Conservation (phyloP, 2,329 filamentous ascomycete genomes). For the Hyphodiscus sp. region DNA sequence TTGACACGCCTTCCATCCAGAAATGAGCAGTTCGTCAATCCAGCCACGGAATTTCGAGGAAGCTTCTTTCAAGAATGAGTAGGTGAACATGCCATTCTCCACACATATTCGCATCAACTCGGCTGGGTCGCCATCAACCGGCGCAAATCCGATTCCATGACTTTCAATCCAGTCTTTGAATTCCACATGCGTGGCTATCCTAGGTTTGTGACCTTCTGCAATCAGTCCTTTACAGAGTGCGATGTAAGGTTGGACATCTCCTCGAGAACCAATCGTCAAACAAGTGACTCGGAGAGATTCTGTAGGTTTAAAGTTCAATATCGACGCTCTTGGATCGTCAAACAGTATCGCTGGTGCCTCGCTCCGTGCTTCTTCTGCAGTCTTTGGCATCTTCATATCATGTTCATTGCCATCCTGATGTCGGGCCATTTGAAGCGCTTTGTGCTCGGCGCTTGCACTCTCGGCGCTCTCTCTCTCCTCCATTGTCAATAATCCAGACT, state of each 20-base stretch:
- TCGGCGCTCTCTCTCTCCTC: conserved; percentile 67
- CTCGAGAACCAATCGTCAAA: conserved; percentile 89
- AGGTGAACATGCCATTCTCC: conserved; percentile 95
- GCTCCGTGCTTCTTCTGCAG: conserved; percentile 35
- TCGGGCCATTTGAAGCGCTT: conserved; percentile 71
- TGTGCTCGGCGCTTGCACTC: conserved; percentile 71
- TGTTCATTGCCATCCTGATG: conserved; percentile 45
- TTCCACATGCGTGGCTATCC: conserved; percentile 87
- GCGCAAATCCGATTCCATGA: conserved; percentile 90
- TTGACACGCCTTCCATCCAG: conserved; percentile 78
- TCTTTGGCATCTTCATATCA: conserved; percentile 43
- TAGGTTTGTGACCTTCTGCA: conserved; percentile 77
- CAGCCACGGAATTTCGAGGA: conserved; percentile 86
- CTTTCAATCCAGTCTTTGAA: conserved; percentile 83
- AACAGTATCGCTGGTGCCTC: conserved; percentile 75
- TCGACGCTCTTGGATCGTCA: conserved; percentile 81
- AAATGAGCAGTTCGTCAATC: conserved; percentile 81
- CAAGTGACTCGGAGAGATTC: conserved; percentile 80
- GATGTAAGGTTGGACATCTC: conserved; percentile 97
- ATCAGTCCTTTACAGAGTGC: conserved; percentile 86
- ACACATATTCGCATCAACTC: conserved; percentile 96
- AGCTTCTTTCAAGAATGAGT: conserved; percentile 81
- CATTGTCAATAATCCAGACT: conserved; percentile 59
- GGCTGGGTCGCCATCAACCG: conserved; percentile 83
- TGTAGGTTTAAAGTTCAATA: conserved; percentile 84